Conservation (phyloP, 257 asterid genomes). For the Solanum sejunctum region DNA sequence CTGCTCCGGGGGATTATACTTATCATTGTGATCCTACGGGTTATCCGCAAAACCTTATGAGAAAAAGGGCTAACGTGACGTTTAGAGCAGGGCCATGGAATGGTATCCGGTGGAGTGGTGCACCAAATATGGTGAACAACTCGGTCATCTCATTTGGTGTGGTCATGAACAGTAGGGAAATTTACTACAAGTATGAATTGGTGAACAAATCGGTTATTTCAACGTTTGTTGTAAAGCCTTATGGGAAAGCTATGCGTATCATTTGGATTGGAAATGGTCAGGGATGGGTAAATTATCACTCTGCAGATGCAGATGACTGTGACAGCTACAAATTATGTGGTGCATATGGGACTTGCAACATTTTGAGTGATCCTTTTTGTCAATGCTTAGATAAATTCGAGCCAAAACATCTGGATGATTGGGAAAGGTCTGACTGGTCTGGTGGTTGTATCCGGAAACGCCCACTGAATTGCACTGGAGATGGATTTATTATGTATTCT, state of each 20-base stretch:
- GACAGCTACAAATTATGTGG: conserved; percentile 15
- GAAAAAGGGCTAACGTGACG: neutral
- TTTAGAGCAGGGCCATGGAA: conserved; percentile 27
- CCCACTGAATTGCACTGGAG: conserved; percentile 5
- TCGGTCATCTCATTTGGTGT: neutral
- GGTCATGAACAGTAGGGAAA: conserved; percentile 2
- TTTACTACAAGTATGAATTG: conserved; percentile 4
- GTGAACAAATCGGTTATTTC: neutral
- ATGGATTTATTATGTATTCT: conserved; percentile 9
- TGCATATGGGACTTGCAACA: conserved; percentile 11
- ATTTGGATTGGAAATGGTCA: neutral
- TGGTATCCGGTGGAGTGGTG: conserved; percentile 21
- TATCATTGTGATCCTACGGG: conserved; percentile 20
- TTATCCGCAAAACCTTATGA: conserved; percentile 15
- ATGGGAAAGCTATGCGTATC: neutral
- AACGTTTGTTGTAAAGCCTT: neutral
- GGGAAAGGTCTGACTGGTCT: conserved; percentile 12
- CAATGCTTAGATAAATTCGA: conserved; percentile 6
- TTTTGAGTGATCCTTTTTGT: conserved; percentile 9
- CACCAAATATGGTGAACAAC: conserved; percentile 3
- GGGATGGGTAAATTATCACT: conserved; percentile 12
- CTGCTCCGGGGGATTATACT: conserved; percentile 20
- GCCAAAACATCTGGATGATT: conserved; percentile 9
- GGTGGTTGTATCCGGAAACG: conserved; percentile 8
- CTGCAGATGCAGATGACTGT: conserved; percentile 4